Evolutionary conservation across 2,329 filamentous ascomycete species (phyloP).

Genomic region (Bertia moriformis): DNA sequence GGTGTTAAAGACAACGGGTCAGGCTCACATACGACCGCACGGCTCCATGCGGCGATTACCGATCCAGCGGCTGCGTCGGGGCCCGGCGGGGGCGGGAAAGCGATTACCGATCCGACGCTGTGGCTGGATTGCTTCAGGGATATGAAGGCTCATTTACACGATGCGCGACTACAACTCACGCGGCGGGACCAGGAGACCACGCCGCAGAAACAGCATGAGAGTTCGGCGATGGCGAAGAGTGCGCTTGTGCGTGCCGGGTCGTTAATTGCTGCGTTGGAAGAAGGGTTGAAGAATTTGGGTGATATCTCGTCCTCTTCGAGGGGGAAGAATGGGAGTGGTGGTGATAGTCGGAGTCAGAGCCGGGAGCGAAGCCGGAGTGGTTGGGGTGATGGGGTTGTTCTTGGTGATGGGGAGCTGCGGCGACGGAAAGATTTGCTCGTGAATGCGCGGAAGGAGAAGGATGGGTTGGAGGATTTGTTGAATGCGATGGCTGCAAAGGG

Average conservation of each 20-base stretch:
- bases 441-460: constrained; percentile 42
- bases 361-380: constrained; percentile 10
- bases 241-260: constrained; percentile 38
- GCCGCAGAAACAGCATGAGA: constrained; percentile 45
- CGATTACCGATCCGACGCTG: constrained; percentile 33
- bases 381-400: constrained; percentile 14
- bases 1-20: no score
- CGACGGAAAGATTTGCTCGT: constrained; percentile 40
- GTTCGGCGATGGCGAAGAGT: constrained; percentile 44
- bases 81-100: constrained; percentile 13
- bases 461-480: constrained; percentile 43
- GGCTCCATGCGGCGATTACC: not conserved
- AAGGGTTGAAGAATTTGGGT: not conserved
- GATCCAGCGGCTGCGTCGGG: constrained; percentile 1
- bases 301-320: no score
- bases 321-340: not conserved
- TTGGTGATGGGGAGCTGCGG: constrained; percentile 47
- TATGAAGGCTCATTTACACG: constrained; percentile 44
- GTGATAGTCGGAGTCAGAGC: constrained; percentile 19
- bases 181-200: constrained; percentile 41
- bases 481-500: constrained; percentile 39
- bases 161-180: constrained; percentile 41
- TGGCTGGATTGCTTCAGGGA: constrained; percentile 49
- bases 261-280: constrained; percentile 16
- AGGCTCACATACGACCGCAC: not conserved